Evolutionary conservation across 495 filamentous ascomycete genomes (phyloP).

Genomic region (Penicillium chermesinum): DNA sequence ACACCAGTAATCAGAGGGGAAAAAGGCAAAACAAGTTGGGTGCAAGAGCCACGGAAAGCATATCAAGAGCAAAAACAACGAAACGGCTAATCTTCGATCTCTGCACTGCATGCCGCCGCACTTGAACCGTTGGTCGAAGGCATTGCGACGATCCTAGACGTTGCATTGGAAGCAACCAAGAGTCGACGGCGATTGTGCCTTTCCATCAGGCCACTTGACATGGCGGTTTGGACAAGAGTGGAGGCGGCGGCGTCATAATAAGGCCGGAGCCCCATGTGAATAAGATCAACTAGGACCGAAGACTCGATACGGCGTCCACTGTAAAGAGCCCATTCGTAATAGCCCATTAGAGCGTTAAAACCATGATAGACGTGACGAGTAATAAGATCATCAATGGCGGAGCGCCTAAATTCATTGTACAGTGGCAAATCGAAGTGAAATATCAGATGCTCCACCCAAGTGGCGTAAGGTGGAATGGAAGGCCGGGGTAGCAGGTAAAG

Average conservation of each 20-base stretch:
- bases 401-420: slow-evolving; percentile 72
- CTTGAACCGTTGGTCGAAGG: neutral
- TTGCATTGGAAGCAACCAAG: neutral
- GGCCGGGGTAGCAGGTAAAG: neutral
- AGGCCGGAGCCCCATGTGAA: slow-evolving; percentile 27
- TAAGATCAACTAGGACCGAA: slow-evolving; percentile 49
- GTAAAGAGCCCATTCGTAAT: slow-evolving; percentile 52
- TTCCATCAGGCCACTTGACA: neutral
- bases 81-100: slow-evolving; percentile 20
- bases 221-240: neutral
- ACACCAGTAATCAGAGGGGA: too few relatives aligned
- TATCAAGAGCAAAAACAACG: slow-evolving; percentile 5
- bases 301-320: slow-evolving; percentile 45
- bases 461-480: slow-evolving; percentile 54
- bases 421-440: slow-evolving; percentile 71
- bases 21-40: slow-evolving; percentile 11
- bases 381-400: slow-evolving; percentile 61
- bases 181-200: neutral
- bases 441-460: slow-evolving; percentile 74
- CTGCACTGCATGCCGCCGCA: slow-evolving; percentile 5
- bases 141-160: neutral
- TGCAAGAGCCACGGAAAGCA: slow-evolving; percentile 8
- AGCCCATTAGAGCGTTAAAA: slow-evolving; percentile 51
- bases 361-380: slow-evolving; percentile 45
- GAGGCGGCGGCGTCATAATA: neutral